Percentiles rank a stretch among this genome's conserved stretches.
Conservation (phyloP, 768 basidiomycete species). For the Phlebiopsis gigantea region DNA sequence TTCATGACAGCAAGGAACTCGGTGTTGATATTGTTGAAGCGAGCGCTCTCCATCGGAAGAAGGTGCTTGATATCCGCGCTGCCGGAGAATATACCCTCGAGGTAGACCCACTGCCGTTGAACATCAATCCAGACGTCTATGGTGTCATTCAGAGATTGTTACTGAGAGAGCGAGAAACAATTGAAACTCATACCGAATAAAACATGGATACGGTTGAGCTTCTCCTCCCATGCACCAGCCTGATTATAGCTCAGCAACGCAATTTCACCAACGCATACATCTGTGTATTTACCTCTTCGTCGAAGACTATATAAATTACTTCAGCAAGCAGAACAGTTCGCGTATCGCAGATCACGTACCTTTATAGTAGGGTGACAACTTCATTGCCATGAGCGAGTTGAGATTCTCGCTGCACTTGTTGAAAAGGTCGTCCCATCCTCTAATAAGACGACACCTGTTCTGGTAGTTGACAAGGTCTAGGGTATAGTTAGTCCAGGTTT, state of each 20-base stretch:
- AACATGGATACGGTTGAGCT: slow-evolving; percentile 93
- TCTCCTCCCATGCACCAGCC: slow-evolving; percentile 94
- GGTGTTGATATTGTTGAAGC: slow-evolving; percentile 97
- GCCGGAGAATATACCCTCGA: slow-evolving; percentile 99
- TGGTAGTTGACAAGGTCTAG: slow-evolving; percentile 97
- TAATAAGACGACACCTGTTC: slow-evolving; percentile 95
- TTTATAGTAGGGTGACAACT: slow-evolving; percentile 96
- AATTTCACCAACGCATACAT: neutral
- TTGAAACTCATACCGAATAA: slow-evolving; percentile 62
- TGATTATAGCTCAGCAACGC: slow-evolving; percentile 19
- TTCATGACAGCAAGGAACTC: slow-evolving; percentile 99
- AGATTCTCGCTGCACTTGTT: slow-evolving; percentile 96
- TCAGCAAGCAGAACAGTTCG: too few relatives aligned
- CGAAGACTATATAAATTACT: slow-evolving; percentile 56
- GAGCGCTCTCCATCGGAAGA: slow-evolving; percentile 93
- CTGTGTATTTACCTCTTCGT: slow-evolving; percentile 61
- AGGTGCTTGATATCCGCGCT: slow-evolving; percentile 99
- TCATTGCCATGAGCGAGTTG: slow-evolving; percentile 96
- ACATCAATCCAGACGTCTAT: slow-evolving; percentile 99
- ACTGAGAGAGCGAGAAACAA: slow-evolving; percentile 1
- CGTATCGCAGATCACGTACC: slow-evolving; percentile 37
- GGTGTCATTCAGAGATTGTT: neutral
- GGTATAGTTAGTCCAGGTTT: slow-evolving; percentile 94
- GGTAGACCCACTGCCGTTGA: slow-evolving; percentile 98
- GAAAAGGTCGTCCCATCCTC: slow-evolving; percentile 97